Evolutionary conservation across 805 yeast species (phyloP), one percentile per base, ranked within the genome.

Genomic region (Kurtzmaniella fragi): DNA sequence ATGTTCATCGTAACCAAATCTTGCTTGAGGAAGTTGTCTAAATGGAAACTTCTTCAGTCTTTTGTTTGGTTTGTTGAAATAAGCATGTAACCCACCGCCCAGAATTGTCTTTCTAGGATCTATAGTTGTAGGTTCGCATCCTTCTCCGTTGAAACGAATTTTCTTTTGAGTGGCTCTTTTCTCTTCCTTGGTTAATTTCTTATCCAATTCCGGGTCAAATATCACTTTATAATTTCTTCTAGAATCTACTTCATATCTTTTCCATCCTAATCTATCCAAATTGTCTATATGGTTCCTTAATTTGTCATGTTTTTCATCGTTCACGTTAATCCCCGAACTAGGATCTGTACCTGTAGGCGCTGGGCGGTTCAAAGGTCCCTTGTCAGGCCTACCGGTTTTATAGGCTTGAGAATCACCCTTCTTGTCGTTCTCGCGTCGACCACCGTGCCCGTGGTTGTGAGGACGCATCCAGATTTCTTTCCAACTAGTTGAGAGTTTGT

Each of bases 1-100:
- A 50, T 82, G 70, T 42, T 79, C 72, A 56, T 88, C 95, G 54
- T 72, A 85, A 4, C 56, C 48, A 46, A 70, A 72, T 42, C 64
- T 65, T 2, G 75, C 62, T 25, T 58, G 58, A 0, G 72, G 69
- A 12, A 73, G 58, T 14, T 67, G 66, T 43, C 66, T 71, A 50
- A 57, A 69, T 0, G 72, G 72, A 34, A 64, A 54, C 32, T 64
- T 67, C 42, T 63, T 71, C 11, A 67, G 59, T 37, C 50, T 53
- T 46, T 68, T 70, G 49, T 54, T 58, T 7, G 65, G 67, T 43
- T 67, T 68, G 17, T 52, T 54, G 28, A 66, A 56, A 39, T 68
- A 69, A 11, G 51, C 47, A 6, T 49, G 45, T 12, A 50, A 35
- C 2, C 47, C 42, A 10, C 45, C 45, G 14, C 47, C 48, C 2